Evolutionary conservation across 306 rosid species (phyloP).

Genomic region (Clitoria ternatea): DNA sequence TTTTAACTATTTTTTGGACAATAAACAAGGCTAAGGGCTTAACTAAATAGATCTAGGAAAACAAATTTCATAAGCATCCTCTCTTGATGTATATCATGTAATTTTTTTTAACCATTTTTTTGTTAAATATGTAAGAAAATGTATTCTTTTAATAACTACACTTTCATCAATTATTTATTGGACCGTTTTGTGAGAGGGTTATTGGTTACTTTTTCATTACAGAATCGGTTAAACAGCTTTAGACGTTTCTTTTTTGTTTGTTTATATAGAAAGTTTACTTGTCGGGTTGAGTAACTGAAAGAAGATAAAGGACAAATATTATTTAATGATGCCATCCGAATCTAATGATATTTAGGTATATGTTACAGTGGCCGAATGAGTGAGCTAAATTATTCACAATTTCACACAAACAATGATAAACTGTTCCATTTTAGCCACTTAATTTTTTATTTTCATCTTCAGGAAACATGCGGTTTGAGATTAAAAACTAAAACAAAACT

Average conservation of each 20-base stretch:
- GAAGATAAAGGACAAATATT: neutral
- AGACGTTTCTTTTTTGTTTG: neutral
- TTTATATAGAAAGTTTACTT: neutral
- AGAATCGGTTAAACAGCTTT: neutral
- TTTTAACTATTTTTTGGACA: too few species aligned
- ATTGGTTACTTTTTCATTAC: neutral
- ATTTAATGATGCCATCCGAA: neutral
- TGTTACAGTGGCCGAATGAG: neutral
- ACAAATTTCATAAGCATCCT: too few species aligned
- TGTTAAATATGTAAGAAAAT: too few species aligned
- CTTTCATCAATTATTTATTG: conserved; percentile 9
- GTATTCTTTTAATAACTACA: too few species aligned
- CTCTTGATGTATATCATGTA: too few species aligned
- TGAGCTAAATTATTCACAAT: neutral
- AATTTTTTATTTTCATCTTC: neutral
- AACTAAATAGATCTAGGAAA: too few species aligned
- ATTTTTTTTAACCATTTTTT: too few species aligned
- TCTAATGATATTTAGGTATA: neutral
- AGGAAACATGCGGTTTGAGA: neutral
- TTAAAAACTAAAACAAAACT: too few species aligned
- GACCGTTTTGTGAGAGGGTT: conserved; percentile 7
- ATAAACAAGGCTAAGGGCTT: too few species aligned
- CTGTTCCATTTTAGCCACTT: neutral
- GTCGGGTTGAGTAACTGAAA: neutral
- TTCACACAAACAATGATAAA: neutral